Conservation (phyloP, 75 land plant genomes). For the Picea sitchensis region DNA sequence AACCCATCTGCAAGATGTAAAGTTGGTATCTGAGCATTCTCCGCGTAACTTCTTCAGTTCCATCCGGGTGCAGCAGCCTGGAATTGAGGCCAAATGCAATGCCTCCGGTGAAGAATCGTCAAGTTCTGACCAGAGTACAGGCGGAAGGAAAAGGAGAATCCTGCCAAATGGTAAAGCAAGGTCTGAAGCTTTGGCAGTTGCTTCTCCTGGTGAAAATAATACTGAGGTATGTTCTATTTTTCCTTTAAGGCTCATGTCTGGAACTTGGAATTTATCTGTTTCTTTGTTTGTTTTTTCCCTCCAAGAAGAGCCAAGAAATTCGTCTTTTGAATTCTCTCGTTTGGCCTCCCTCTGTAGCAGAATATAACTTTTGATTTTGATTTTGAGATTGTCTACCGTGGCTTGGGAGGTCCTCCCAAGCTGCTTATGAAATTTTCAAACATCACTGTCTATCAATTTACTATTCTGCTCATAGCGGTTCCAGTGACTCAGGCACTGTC, state of each 20-base stretch:
- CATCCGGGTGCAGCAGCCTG: too few relatives aligned
- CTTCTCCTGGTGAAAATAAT: conserved; percentile 15
- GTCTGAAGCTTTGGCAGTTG: conserved; percentile 8
- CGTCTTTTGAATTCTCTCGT: background rate
- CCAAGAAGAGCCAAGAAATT: background rate
- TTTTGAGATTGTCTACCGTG: background rate
- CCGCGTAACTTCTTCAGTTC: background rate
- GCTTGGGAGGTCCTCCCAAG: background rate
- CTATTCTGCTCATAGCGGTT: too few relatives aligned
- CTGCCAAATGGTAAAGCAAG: conserved; percentile 32
- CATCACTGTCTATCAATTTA: too few relatives aligned
- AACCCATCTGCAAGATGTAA: background rate
- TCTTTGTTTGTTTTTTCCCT: background rate
- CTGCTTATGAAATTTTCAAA: too few relatives aligned
- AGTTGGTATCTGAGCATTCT: conserved; percentile 2
- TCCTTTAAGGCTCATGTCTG: background rate
- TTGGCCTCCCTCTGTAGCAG: too few relatives aligned
- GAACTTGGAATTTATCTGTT: background rate
- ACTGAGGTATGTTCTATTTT: conserved; percentile 25
- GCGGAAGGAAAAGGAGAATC: conserved; percentile 51
- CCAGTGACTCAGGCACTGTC: too few relatives aligned
- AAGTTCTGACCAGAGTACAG: conserved; percentile 36
- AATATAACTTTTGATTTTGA: background rate
- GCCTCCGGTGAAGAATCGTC: conserved; percentile 52
- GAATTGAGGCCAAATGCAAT: conserved; percentile 32